Evolutionary conservation across 1,284 basidiomycete species (phyloP), one percentile per base, ranked within the genome.

Genomic region (Irpex lacteus): DNA sequence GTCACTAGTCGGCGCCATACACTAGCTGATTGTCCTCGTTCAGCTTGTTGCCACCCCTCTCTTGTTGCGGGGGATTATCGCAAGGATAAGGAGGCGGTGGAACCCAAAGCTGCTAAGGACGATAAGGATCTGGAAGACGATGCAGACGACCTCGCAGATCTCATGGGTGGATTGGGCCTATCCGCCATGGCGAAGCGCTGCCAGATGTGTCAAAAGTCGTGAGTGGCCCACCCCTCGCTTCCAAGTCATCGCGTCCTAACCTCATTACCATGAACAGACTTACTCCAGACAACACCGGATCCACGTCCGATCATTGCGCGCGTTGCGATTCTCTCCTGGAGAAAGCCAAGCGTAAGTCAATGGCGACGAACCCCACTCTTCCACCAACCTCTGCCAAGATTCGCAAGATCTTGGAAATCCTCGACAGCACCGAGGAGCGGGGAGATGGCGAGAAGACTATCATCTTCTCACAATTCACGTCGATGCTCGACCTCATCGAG

Each of bases 1-100:
- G 54, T 13, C 38, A 44, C 1, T 52, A 36, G 21, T 37, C 52
- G 8, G 4, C 11, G 60, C 18, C 47, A 61, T 60, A 38, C 54
- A n/a, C 53, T 66, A 2, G 53, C 34, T 36, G 13, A 38, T 53
- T 63, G 18, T 26, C n/a, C 26, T 7, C 67, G 60, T 47, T 9
- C 65, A 96, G 95, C 95, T 0, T 97, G 95, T 73, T 91, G 94
- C 69, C 96, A 98, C 72, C 95, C 95, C 0, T 82, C 86, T 0
- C 83, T 98, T 8, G 88, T 96, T 13, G 85, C 88, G 1, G 87
- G 89, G 63, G 89, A 94, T 68, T 90, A 91, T 70, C 83, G 82
- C 68, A 78, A 81, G 5, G 94, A 95, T 70, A 77, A 82, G 13
- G 91, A 92, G 60, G 92, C 89, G 0, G 78, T 94, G 0, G 88